Conservation (phyloP, 768 basidiomycete species). For the Lentinula detonsa region DNA sequence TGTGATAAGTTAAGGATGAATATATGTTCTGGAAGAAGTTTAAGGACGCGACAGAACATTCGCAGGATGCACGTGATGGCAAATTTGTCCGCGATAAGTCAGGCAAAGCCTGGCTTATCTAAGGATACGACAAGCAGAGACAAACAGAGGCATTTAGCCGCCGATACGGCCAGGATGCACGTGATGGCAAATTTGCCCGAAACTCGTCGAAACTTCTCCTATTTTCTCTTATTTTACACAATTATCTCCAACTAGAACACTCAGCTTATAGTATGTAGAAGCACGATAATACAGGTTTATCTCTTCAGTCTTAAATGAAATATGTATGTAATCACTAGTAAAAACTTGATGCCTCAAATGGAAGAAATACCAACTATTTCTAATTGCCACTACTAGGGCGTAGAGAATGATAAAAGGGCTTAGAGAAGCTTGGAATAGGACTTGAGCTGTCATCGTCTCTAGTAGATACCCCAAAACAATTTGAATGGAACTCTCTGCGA, state of each 20-base stretch:
- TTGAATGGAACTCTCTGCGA: constrained; percentile 37
- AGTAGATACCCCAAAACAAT: constrained; percentile 43
- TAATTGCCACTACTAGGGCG: too few relatives aligned
- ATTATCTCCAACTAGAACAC: not conserved
- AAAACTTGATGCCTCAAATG: too few relatives aligned
- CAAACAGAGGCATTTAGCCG: too few relatives aligned
- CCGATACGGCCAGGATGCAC: not conserved
- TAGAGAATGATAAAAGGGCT: too few relatives aligned
- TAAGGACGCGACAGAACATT: not conserved
- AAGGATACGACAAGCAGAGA: too few relatives aligned
- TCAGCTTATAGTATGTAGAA: too few relatives aligned
- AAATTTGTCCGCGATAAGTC: not conserved
- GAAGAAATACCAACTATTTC: too few relatives aligned
- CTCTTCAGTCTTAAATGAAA: too few relatives aligned
- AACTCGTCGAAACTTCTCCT: not conserved
- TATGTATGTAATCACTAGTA: too few relatives aligned
- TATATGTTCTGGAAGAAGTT: not conserved
- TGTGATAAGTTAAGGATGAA: not conserved
- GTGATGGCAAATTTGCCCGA: not conserved
- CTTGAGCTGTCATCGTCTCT: not conserved
- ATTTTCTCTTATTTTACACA: not conserved
- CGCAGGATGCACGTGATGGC: not conserved
- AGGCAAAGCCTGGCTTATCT: too few relatives aligned
- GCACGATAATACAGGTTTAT: too few relatives aligned
- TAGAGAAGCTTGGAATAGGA: too few relatives aligned